Evolutionary conservation across 1,284 basidiomycete genomes (phyloP).

Genomic region (Cutaneotrichosporon sp.): DNA sequence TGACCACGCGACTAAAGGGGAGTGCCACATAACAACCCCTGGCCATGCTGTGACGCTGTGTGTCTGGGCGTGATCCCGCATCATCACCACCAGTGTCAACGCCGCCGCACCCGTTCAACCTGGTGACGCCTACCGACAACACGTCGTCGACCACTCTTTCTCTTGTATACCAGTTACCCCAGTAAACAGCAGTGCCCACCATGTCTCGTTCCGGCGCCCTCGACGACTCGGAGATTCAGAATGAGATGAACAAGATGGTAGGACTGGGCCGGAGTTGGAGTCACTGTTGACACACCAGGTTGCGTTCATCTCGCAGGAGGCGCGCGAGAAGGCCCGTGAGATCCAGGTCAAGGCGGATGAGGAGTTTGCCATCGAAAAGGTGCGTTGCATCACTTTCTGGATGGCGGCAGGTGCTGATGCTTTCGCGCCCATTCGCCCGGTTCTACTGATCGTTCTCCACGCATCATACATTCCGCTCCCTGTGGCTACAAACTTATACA

Average conservation of each 20-base stretch:
- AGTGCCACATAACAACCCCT: no score
- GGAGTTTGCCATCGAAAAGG: slow-evolving; percentile 96
- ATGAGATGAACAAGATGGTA: slow-evolving; percentile 99
- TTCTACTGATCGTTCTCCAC: no score
- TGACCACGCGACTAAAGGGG: no score
- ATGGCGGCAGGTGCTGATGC: neutral
- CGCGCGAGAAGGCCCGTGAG: slow-evolving; percentile 91
- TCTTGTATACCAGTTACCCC: no score
- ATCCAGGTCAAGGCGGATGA: slow-evolving; percentile 94
- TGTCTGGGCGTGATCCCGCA: neutral
- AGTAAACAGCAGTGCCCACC: slow-evolving; percentile 15
- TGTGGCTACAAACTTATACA: neutral
- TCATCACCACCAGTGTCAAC: neutral
- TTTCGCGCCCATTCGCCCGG: no score
- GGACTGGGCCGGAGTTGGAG: slow-evolving; percentile 16
- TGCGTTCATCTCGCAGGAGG: slow-evolving; percentile 94
- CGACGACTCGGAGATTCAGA: slow-evolving; percentile 93
- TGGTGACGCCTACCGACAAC: neutral
- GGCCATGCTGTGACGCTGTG: no score
- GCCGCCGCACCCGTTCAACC: neutral
- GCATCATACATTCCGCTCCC: neutral
- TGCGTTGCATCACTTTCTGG: slow-evolving; percentile 34
- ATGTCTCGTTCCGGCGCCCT: slow-evolving; percentile 57
- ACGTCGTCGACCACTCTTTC: neutral
- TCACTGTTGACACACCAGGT: slow-evolving; percentile 54